Evolutionary conservation across 2,329 filamentous ascomycete species (phyloP).

Genomic region (Botryotinia narcissicola): DNA sequence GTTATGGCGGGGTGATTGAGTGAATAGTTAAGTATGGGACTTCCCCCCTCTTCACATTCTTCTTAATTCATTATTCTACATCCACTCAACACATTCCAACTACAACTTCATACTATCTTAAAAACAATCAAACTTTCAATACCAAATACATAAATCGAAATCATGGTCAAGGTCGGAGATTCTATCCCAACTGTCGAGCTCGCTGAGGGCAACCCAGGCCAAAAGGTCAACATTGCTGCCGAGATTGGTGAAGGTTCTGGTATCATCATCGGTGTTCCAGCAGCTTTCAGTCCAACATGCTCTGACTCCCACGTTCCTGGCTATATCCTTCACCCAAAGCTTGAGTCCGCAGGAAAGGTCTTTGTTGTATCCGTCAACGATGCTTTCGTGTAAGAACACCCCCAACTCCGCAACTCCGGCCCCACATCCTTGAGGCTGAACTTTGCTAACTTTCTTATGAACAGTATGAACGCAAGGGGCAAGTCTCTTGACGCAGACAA

Average conservation of each 20-base stretch:
- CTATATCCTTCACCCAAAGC: slow-evolving; percentile 75
- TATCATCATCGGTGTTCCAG: slow-evolving; percentile 81
- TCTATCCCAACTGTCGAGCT: slow-evolving; percentile 73
- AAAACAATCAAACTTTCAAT: background rate
- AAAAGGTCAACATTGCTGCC: slow-evolving; percentile 77
- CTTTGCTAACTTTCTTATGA: background rate
- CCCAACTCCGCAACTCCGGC: background rate
- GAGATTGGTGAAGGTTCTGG: slow-evolving; percentile 71
- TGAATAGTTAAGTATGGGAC: slow-evolving; percentile 1
- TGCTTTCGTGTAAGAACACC: slow-evolving; percentile 75
- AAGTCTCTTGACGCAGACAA: slow-evolving; percentile 71
- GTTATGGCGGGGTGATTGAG: background rate
- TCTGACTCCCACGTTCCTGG: slow-evolving; percentile 75
- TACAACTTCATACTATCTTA: background rate
- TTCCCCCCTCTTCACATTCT: background rate
- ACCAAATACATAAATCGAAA: slow-evolving; percentile 22
- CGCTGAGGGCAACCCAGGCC: slow-evolving; percentile 78
- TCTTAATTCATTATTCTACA: background rate
- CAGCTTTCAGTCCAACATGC: slow-evolving; percentile 70
- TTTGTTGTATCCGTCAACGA: slow-evolving; percentile 94
- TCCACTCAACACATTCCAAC: background rate
- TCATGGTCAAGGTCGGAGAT: slow-evolving; percentile 69
- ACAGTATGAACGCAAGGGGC: slow-evolving; percentile 86
- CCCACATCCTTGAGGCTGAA: background rate
- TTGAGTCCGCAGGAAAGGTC: slow-evolving; percentile 76